phyloP scores from a whole-genome alignment of 2,329 filamentous ascomycete genomes.

The Tolypocladium tropicale region DNA sequence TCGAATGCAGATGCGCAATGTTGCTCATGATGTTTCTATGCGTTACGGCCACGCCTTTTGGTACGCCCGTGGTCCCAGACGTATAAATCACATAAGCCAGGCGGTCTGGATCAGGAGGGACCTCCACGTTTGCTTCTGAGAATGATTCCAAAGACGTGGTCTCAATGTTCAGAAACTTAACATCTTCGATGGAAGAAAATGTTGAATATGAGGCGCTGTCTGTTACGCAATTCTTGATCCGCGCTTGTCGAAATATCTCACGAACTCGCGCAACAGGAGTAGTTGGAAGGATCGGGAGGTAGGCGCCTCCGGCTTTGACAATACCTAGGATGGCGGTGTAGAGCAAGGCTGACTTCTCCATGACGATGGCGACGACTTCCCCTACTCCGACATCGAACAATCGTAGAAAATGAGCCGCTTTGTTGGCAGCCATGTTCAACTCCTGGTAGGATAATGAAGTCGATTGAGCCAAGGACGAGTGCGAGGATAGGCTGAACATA shows the following conservation, averaged over 20 bases:
- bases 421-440: slow-evolving; percentile 55
- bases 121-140: slow-evolving; percentile 24
- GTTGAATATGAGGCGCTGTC: slow-evolving; percentile 17
- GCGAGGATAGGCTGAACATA: slow-evolving; percentile 42
- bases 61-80: slow-evolving; percentile 69
- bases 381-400: slow-evolving; percentile 34
- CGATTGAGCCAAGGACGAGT: slow-evolving; percentile 14
- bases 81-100: slow-evolving; percentile 75
- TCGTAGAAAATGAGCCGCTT: slow-evolving; percentile 46
- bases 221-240: slow-evolving; percentile 33
- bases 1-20: slow-evolving; percentile 50
- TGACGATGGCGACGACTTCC: slow-evolving; percentile 58
- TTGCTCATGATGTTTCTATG: slow-evolving; percentile 70
- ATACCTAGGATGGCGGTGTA: slow-evolving; percentile 68
- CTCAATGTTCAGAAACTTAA: slow-evolving; percentile 24
- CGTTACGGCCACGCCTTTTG: slow-evolving; percentile 72
- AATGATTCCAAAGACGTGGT: slow-evolving; percentile 15
- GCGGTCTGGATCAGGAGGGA: slow-evolving; percentile 31
- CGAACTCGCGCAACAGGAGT: slow-evolving; percentile 52
- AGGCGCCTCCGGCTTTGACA: slow-evolving; percentile 65
- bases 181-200: slow-evolving; percentile 6
- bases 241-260: slow-evolving; percentile 52
- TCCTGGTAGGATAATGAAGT: slow-evolving; percentile 48
- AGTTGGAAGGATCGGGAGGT: slow-evolving; percentile 69
- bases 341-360: slow-evolving; percentile 65